phyloP scores from a whole-genome alignment of 306 rosid species.

The Castanea sativa region DNA sequence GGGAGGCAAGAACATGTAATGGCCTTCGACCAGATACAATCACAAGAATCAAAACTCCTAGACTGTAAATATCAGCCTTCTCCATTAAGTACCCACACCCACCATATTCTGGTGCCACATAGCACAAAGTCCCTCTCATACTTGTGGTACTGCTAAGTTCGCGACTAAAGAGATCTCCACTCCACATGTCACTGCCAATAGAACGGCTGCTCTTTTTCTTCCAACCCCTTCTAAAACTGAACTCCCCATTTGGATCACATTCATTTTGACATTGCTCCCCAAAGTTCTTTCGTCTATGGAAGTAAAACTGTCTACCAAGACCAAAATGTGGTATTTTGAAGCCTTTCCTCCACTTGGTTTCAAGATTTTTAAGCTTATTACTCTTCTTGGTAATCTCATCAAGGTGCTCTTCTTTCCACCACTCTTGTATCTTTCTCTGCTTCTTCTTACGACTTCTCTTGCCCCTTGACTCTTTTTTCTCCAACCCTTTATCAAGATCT shows the following conservation, averaged over 20 bases:
- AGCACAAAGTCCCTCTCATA: slow-evolving; percentile 91
- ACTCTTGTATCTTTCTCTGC: slow-evolving; percentile 85
- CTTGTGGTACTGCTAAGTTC: slow-evolving; percentile 99
- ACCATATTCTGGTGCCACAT: slow-evolving; percentile 91
- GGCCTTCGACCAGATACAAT: slow-evolving; percentile 93
- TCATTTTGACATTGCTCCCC: slow-evolving; percentile 42
- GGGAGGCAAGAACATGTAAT: slow-evolving; percentile 82
- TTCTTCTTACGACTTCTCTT: slow-evolving; percentile 63
- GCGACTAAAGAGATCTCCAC: slow-evolving; percentile 86
- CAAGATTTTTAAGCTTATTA: slow-evolving; percentile 45
- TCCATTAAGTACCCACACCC: slow-evolving; percentile 83
- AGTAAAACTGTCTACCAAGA: slow-evolving; percentile 57
- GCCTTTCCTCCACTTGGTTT: slow-evolving; percentile 64
- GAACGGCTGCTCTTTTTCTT: slow-evolving; percentile 62
- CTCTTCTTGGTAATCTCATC: slow-evolving; percentile 79
- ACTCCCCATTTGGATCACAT: slow-evolving; percentile 66
- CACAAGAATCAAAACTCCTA: slow-evolving; percentile 88
- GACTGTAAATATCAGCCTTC: slow-evolving; percentile 90
- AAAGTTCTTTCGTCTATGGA: slow-evolving; percentile 42
- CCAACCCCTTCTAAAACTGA: slow-evolving; percentile 91
- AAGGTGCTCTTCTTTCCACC: slow-evolving; percentile 97
- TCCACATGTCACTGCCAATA: slow-evolving; percentile 74
- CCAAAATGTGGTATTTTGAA: slow-evolving; percentile 74
- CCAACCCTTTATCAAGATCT: slow-evolving; percentile 32
- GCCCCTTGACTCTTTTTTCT: slow-evolving; percentile 42